phyloP scores from a whole-genome alignment of 371 early-diverging fungal species.

The Entomophthora muscae region DNA sequence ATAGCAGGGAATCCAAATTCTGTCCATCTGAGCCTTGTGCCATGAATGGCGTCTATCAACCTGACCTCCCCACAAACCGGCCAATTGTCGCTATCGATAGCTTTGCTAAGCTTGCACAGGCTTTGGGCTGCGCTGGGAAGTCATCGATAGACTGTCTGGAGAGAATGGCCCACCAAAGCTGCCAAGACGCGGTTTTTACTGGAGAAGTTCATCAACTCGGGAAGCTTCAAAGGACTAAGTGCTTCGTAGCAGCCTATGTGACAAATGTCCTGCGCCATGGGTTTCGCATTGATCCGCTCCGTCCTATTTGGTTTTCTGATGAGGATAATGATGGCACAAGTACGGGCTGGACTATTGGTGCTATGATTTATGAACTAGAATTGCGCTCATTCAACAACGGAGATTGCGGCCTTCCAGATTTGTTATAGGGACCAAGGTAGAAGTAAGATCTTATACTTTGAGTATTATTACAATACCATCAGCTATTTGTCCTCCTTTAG shows the following conservation, averaged over 20 bases:
- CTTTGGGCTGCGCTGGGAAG: neutral
- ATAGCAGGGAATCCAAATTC: neutral
- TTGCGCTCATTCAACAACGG: neutral
- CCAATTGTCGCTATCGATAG: constrained; percentile 6
- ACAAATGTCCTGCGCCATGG: neutral
- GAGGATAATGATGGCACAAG: neutral
- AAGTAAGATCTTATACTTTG: too few species aligned
- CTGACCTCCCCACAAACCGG: neutral
- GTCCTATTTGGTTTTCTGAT: neutral
- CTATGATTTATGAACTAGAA: constrained; percentile 8
- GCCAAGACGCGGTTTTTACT: neutral
- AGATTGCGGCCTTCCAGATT: neutral
- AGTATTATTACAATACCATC: too few species aligned
- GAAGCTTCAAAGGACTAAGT: neutral
- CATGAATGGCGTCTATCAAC: constrained; percentile 9
- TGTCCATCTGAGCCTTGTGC: constrained; percentile 9
- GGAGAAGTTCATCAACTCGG: neutral
- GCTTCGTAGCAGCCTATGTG: neutral
- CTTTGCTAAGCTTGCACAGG: constrained; percentile 1
- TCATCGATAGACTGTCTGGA: neutral
- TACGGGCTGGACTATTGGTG: constrained; percentile 6
- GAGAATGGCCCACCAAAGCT: neutral
- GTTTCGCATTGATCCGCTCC: neutral
- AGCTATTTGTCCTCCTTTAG: too few species aligned
- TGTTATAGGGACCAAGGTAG: too few species aligned